Conservation (phyloP, 2,329 filamentous ascomycete genomes). For the Leptographium wingfieldii region DNA sequence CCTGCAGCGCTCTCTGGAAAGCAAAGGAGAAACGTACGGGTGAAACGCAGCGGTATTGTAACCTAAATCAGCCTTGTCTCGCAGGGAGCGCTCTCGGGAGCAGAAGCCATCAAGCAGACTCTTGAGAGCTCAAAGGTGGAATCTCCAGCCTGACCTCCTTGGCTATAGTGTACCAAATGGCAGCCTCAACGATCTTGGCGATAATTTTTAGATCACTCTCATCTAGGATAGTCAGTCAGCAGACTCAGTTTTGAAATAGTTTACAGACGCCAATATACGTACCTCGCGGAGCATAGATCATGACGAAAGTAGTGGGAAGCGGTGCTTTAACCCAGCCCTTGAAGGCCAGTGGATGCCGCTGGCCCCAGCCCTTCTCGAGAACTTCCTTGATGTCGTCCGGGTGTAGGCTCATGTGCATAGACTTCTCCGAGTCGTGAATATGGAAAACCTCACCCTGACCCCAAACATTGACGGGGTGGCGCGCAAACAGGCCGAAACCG, state of each 20-base stretch:
- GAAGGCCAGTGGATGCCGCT: slow-evolving; percentile 55
- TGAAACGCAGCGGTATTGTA: not conserved
- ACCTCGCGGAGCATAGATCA: slow-evolving; percentile 69
- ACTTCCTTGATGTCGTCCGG: slow-evolving; percentile 63
- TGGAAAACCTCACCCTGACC: slow-evolving; percentile 76
- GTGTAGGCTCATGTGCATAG: slow-evolving; percentile 69
- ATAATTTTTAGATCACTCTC: slow-evolving; percentile 55
- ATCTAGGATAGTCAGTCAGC: slow-evolving; percentile 22
- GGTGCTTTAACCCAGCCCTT: slow-evolving; percentile 54
- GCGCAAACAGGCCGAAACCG: slow-evolving; percentile 61
- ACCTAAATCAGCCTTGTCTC: not conserved
- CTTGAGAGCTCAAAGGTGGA: not conserved
- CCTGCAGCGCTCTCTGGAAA: not conserved
- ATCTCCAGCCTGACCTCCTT: slow-evolving; percentile 26
- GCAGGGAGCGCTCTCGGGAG: not conserved
- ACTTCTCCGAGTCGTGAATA: slow-evolving; percentile 63
- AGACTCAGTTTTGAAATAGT: too few relatives aligned
- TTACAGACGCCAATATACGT: not conserved
- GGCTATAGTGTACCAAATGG: slow-evolving; percentile 51
- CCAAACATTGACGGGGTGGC: slow-evolving; percentile 51
- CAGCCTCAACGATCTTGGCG: slow-evolving; percentile 58
- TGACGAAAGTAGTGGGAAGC: slow-evolving; percentile 62
- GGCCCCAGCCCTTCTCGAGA: slow-evolving; percentile 66
- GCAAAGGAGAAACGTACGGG: not conserved
- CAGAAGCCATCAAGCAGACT: not conserved